These are phyloP conservation scores for Plasmodium relictum DNA, from an alignment of 169 alveolate species.

Conservation along the genomic window DNA sequence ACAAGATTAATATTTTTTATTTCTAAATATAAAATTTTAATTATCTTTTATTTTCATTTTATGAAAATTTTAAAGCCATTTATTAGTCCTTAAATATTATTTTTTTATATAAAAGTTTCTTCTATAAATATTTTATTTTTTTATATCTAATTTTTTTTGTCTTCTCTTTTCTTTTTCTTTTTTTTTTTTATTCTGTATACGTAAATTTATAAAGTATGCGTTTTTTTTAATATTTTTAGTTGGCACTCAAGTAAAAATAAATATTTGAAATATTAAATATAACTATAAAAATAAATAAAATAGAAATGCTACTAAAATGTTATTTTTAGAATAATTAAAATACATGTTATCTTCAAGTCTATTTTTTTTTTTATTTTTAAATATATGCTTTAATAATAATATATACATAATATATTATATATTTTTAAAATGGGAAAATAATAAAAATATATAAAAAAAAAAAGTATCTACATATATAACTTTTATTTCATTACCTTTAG, in stretches of 20 bases:
- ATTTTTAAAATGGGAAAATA: background rate
- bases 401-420: background rate
- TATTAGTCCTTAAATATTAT: too few relatives aligned
- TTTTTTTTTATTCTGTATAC: background rate
- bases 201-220: background rate
- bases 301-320: background rate
- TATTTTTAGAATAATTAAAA: background rate
- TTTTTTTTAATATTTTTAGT: slow-evolving; percentile 9
- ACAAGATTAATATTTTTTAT: too few relatives aligned
- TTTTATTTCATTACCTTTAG: slow-evolving; percentile 3
- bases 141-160: slow-evolving; percentile 2
- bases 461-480: slow-evolving; percentile 1
- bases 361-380: background rate
- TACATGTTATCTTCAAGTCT: background rate
- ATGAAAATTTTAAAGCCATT: too few relatives aligned
- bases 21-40: too few relatives aligned
- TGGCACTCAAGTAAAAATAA: slow-evolving; percentile 5
- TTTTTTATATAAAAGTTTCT: background rate
- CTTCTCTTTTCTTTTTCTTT: slow-evolving; percentile 1
- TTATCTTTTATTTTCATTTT: too few relatives aligned
- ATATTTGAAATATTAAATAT: background rate
- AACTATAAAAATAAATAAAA: background rate
- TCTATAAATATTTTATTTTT: slow-evolving; percentile 3
- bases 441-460: slow-evolving; percentile 1
- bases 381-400: background rate